Evolutionary conservation across 2,329 filamentous ascomycete genomes (phyloP).

Genomic region (Nemania abortiva): DNA sequence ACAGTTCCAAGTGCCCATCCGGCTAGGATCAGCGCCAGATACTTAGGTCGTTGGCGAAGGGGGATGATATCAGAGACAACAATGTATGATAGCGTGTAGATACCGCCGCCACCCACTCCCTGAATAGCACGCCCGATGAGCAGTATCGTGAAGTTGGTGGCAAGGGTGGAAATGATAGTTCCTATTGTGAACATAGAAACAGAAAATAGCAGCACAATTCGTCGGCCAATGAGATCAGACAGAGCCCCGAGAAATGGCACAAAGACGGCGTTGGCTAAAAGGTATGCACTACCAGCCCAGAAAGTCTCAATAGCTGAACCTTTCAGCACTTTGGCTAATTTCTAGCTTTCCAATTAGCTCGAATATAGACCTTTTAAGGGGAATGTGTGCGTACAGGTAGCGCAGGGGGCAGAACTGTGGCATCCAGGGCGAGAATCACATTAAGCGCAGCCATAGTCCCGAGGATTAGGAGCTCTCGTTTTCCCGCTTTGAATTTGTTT

Average conservation of each 20-base stretch:
- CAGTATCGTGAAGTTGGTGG: constrained; percentile 26
- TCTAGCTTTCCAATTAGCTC: constrained; percentile 22
- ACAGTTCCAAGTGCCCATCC: constrained; percentile 39
- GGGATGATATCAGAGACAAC: constrained; percentile 40
- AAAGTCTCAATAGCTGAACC: constrained; percentile 34
- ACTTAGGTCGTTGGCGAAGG: constrained; percentile 40
- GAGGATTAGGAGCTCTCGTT: constrained; percentile 25
- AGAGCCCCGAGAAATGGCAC: constrained; percentile 25
- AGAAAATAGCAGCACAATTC: constrained; percentile 18
- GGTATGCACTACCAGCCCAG: constrained; percentile 35
- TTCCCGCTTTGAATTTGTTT: constrained; percentile 21
- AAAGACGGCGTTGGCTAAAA: constrained; percentile 33
- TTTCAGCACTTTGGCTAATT: constrained; percentile 20
- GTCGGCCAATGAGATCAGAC: constrained; percentile 34
- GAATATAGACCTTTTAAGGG: background rate
- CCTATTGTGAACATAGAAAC: constrained; percentile 36
- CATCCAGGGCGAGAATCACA: constrained; percentile 30
- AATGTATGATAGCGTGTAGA: constrained; percentile 31
- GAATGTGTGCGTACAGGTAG: constrained; percentile 18
- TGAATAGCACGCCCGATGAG: constrained; percentile 36
- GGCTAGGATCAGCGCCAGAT: constrained; percentile 24
- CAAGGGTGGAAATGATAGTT: constrained; percentile 35
- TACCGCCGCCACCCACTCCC: constrained; percentile 40
- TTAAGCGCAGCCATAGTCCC: constrained; percentile 29
- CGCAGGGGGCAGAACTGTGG: constrained; percentile 24